Base-by-base conservation (phyloP, 73 alveolate species). In the Paramecium tetraurelia region DNA sequence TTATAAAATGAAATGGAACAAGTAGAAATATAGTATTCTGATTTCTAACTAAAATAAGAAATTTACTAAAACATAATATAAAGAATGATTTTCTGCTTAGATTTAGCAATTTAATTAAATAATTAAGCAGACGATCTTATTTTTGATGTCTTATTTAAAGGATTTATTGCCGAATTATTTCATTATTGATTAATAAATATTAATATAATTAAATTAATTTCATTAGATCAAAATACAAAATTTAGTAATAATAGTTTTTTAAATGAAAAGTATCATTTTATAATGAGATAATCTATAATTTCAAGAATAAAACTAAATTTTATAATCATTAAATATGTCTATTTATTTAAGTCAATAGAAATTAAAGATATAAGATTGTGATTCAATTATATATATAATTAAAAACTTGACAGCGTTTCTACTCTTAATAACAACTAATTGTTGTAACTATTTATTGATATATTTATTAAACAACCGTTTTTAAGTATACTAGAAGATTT, bases 131-230 rank as follows among this genome's bases (percentile, higher is more conserved):
- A 80, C 16, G 90, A 80, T 44, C 44, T 80, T 8, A 22, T 80
- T 11, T 40, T 46, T 48, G 90, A 80, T 31, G 75, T 80, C 7
- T 27, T 80, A 9, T 80, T 80, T 46, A 80, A 80, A 80, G 90
- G 76, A 80, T 48, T 31, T 41, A 80, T 80, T 10, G 90, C 90
- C 16, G 90, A 80, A 80, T 80, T 80, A 46, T 80, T 80, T 63
- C 84, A 63, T 33, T 31, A 63, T 63, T 63, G 84, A 63, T 63
- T 63, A 63, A 33, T 63, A 63, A 27, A 12, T 40, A 27, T 63
- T 63, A 63, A 22, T 21, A 63, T 31, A 31, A 31, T 63, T 63
- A 27, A 27, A 27, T 63, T 20, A 14, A 48, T 12, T 48, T n/a
- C 59, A 12, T 48, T 14, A 40, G 48, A 40, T 6, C 44, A 38